A percentile compares a stretch with the other conserved stretches of the same genome.
These are phyloP conservation scores for Oryza longistaminata DNA, from an alignment of 176 grass and related monocot genomes.

Conservation along the genomic window DNA sequence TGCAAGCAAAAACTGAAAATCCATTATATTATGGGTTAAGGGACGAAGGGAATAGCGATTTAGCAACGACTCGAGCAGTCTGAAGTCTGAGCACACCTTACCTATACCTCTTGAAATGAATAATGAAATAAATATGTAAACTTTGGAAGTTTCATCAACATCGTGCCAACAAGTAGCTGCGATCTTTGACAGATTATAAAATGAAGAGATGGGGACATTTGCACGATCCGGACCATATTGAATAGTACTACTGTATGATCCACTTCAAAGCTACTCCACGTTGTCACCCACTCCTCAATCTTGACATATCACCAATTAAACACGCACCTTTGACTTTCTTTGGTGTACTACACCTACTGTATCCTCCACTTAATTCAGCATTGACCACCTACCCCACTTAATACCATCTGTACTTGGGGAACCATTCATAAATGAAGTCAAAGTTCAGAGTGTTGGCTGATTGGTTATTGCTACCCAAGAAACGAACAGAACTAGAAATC, in stretches of 20 bases:
- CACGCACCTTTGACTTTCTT: background rate
- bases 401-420: background rate
- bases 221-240: background rate
- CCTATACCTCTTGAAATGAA: background rate
- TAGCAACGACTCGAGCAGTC: background rate
- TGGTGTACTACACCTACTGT: background rate
- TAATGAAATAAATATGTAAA: background rate
- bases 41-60: too few relatives aligned
- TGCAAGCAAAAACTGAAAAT: too few relatives aligned
- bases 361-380: background rate
- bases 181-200: background rate
- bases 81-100: background rate
- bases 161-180: background rate
- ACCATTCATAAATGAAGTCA: background rate
- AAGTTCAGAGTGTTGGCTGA: background rate
- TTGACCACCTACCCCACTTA: background rate
- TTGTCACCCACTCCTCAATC: background rate
- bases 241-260: background rate
- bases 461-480: background rate
- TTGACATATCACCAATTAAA: background rate
- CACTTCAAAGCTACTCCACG: constrained; percentile 9
- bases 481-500: background rate
- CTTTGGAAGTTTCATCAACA: constrained; percentile 9
- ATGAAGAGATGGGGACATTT: constrained; percentile 1
- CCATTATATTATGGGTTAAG: too few relatives aligned